A percentile compares a stretch with the other conserved stretches of the same genome.
Evolutionary conservation across 495 filamentous ascomycete genomes (phyloP).

Genomic region (Penicillium samsonianum): DNA sequence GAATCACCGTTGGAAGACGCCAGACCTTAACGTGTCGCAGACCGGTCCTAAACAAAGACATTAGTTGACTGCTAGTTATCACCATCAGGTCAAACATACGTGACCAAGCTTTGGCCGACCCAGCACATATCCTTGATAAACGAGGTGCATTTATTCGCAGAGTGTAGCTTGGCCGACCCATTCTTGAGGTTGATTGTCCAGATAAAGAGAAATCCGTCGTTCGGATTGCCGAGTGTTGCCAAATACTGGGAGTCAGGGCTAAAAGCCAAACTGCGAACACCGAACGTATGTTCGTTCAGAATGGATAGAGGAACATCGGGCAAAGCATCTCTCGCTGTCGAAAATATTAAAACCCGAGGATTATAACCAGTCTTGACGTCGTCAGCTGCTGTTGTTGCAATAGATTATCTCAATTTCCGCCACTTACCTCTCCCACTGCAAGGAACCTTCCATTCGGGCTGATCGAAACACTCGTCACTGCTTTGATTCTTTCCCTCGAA

Average conservation of each 20-base stretch:
- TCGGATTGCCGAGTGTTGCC: slow-evolving; percentile 80
- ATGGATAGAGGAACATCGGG: slow-evolving; percentile 82
- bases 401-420: slow-evolving; percentile 4
- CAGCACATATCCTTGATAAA: slow-evolving; percentile 81
- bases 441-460: slow-evolving; percentile 87
- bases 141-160: slow-evolving; percentile 91
- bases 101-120: slow-evolving; percentile 73
- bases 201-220: slow-evolving; percentile 92
- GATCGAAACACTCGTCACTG: slow-evolving; percentile 91
- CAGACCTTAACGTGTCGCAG: slow-evolving; percentile 93
- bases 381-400: slow-evolving; percentile 19
- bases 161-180: slow-evolving; percentile 83
- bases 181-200: slow-evolving; percentile 83
- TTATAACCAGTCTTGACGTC: slow-evolving; percentile 75
- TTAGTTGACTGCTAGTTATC: slow-evolving; percentile 11
- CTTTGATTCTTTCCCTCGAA: slow-evolving; percentile 86
- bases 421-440: slow-evolving; percentile 80
- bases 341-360: slow-evolving; percentile 88
- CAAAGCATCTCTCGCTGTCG: slow-evolving; percentile 68
- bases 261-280: slow-evolving; percentile 85
- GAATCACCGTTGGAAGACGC: slow-evolving; percentile 66
- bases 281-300: slow-evolving; percentile 86
- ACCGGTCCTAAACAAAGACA: slow-evolving; percentile 57
- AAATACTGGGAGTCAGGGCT: slow-evolving; percentile 84
- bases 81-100: slow-evolving; percentile 43